Conservation (phyloP, 495 filamentous ascomycete species). For the Penicillium egyptiacum region DNA sequence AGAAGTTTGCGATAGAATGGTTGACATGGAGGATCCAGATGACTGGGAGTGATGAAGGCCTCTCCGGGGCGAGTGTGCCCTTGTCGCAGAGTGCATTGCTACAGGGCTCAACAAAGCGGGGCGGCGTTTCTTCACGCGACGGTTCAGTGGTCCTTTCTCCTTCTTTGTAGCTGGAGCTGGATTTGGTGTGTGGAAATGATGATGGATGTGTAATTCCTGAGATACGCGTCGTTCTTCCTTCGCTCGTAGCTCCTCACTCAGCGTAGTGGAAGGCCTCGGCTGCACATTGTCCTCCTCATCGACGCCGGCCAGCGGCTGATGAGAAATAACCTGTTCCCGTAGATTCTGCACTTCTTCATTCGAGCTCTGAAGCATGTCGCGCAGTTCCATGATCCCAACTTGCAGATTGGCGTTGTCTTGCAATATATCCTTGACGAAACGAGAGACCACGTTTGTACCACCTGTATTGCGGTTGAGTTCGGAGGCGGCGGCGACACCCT, state of each 20-base stretch:
- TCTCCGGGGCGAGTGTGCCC: conserved; percentile 40
- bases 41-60: conserved; percentile 42
- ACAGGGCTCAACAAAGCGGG: conserved; percentile 53
- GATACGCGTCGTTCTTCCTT: conserved; percentile 53
- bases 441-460: conserved; percentile 71
- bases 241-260: conserved; percentile 68
- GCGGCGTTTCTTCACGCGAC: conserved; percentile 71
- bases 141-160: conserved; percentile 48
- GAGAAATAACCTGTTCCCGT: conserved; percentile 76
- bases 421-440: conserved; percentile 92
- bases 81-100: conserved; percentile 57
- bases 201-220: conserved; percentile 85
- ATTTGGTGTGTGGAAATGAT: conserved; percentile 78
- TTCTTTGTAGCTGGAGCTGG: conserved; percentile 41
- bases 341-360: conserved; percentile 89
- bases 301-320: conserved; percentile 62
- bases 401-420: conserved; percentile 95
- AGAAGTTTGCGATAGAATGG: conserved; percentile 63
- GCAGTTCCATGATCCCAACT: conserved; percentile 81
- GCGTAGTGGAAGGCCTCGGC: conserved; percentile 39
- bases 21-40: conserved; percentile 52
- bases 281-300: conserved; percentile 29
- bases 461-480: conserved; percentile 54
- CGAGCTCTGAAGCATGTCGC: conserved; percentile 88
- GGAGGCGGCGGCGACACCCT: conserved; percentile 70